A percentile compares a stretch with the other conserved stretches of the same genome.
phyloP scores from a whole-genome alignment of 495 filamentous ascomycete genomes.

The Usnea hakonensis region DNA sequence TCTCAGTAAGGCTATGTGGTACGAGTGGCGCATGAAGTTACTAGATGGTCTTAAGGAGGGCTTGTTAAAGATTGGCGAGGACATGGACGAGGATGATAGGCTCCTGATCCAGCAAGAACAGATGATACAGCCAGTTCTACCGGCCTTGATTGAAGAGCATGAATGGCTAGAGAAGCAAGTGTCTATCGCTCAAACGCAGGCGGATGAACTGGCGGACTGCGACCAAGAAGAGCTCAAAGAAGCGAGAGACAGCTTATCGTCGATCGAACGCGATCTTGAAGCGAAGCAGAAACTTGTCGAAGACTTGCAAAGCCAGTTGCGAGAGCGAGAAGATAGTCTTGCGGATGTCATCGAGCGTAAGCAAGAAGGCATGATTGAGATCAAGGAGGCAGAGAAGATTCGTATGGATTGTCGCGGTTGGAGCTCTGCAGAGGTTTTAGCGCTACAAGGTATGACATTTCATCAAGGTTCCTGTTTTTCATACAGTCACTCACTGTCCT shows the following conservation, averaged over 20 bases:
- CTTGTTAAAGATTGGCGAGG: conserved; percentile 62
- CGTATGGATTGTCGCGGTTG: conserved; percentile 84
- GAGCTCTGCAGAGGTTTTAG: conserved; percentile 68
- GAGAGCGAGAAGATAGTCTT: conserved; percentile 54
- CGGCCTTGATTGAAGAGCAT: conserved; percentile 49
- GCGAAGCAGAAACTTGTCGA: conserved; percentile 58
- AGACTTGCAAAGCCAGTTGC: conserved; percentile 54
- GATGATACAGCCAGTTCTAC: conserved; percentile 56
- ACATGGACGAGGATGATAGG: conserved; percentile 67
- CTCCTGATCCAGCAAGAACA: conserved; percentile 59
- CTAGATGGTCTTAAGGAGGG: conserved; percentile 75
- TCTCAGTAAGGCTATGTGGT: conserved; percentile 91
- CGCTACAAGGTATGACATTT: conserved; percentile 56
- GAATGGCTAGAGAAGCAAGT: conserved; percentile 54
- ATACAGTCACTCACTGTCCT: conserved; percentile 9
- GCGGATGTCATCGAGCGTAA: conserved; percentile 55
- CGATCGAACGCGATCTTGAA: conserved; percentile 58
- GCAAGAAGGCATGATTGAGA: conserved; percentile 60
- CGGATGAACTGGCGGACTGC: conserved; percentile 67
- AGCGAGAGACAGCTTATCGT: conserved; percentile 55
- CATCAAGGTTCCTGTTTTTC: neutral
- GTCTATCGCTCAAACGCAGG: conserved; percentile 56
- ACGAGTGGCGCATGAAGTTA: conserved; percentile 91
- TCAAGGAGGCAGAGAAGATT: conserved; percentile 73
- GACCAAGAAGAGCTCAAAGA: conserved; percentile 69